phyloP scores from a whole-genome alignment of 306 rosid species.

The Lathyrus sativus region DNA sequence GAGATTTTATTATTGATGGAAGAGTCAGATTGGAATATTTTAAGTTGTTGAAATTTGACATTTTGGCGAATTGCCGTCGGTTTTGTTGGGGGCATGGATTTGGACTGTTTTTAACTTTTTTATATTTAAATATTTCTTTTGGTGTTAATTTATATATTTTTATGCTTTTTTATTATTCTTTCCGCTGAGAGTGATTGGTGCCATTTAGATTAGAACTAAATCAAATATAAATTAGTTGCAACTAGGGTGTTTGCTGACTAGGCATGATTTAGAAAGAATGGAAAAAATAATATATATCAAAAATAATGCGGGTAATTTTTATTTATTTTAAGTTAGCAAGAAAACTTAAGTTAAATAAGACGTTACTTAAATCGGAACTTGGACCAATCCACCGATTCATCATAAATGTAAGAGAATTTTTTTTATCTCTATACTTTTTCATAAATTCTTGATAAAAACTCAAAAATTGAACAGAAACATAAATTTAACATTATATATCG shows the following conservation, averaged over 20 bases:
- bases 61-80: conserved; percentile 34
- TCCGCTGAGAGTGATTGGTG: background rate
- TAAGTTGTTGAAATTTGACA: background rate
- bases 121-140: background rate
- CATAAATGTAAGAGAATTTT: too few relatives aligned
- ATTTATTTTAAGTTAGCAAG: background rate
- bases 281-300: background rate
- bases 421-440: too few relatives aligned
- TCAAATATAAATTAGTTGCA: background rate
- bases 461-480: too few relatives aligned
- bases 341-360: background rate
- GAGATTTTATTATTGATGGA: background rate
- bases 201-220: background rate
- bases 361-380: too few relatives aligned
- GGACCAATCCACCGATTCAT: too few relatives aligned
- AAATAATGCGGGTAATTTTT: background rate
- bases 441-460: too few relatives aligned
- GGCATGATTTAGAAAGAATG: background rate
- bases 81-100: conserved; percentile 28
- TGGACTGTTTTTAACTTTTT: conserved; percentile 7
- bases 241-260: conserved; percentile 22
- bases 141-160: background rate
- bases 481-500: too few relatives aligned
- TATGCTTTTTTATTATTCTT: background rate
- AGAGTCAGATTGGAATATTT: background rate